Evolutionary conservation across 495 filamentous ascomycete species (phyloP), one percentile per base, ranked within the genome.

Genomic region (Aspergillus saccharolyticus): DNA sequence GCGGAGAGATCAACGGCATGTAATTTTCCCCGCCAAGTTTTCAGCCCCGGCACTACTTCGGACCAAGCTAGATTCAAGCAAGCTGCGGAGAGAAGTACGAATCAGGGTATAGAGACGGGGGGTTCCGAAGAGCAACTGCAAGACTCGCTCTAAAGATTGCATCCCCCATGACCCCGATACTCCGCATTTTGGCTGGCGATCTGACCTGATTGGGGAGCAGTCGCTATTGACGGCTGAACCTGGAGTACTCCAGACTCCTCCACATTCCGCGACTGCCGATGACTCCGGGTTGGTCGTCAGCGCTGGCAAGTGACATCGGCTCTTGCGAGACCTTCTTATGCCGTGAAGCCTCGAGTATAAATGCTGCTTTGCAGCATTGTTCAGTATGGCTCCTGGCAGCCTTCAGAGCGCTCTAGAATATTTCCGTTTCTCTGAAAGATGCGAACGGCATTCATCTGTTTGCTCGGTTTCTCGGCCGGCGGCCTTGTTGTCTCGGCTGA

Each of bases 401-500:
- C n/a, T 39, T 39, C 25, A 28, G 33, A 8, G 33, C 14, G 4
- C 14, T 15, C 5, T 39, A 9, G 33, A 12, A 10, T 10, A 8
- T 39, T 39, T 12, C 7, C 2, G 14, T 2, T 12, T 39, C 33
- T 39, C 33, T 39, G 5, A 17, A 55, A 30, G 15, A 59, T 59
- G 57, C 39, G 42, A 42, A 44, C 21, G 44, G 30, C 6, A 25
- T 9, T 50, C 44, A 45, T 42, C 15, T 18, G 28, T 59, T 30
- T 59, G 12, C 33, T 44, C 45, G 33, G 52, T 14, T 22, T 59
- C 14, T 50, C 33, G 25, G 46, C 21, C 46, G 45, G 28, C 19
- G 50, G 51, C 16, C n/a, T 42, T 44, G 54, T 51, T 17, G 54
- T 54, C 4, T 57, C 57, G 21, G 57, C 55, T 17, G 47, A n/a